phyloP scores from a whole-genome alignment of 2,329 filamentous ascomycete genomes.

The Penicillium sp. region DNA sequence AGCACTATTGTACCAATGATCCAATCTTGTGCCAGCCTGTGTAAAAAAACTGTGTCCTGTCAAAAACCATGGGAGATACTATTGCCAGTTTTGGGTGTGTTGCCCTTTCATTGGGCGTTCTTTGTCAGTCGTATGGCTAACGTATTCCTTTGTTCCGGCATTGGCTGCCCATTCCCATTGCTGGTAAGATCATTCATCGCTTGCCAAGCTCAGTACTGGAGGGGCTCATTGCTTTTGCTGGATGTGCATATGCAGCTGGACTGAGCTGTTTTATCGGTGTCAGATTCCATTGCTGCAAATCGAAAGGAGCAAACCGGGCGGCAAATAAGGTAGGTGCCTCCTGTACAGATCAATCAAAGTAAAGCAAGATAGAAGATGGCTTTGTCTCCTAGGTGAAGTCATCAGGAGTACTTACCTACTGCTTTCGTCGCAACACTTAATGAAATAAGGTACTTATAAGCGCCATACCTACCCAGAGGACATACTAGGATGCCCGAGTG shows the following conservation, averaged over 20 bases:
- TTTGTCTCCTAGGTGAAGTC: no score
- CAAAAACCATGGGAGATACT: conserved; percentile 41
- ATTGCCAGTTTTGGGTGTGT: conserved; percentile 28
- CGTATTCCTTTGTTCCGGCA: conserved; percentile 11
- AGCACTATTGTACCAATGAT: no score
- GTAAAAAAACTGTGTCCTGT: conserved; percentile 47
- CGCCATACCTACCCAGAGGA: background rate
- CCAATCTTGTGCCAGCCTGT: conserved; percentile 42
- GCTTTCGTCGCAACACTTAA: background rate
- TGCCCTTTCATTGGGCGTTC: background rate
- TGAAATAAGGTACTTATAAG: conserved; percentile 1
- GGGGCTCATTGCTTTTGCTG: conserved; percentile 25
- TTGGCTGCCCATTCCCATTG: conserved; percentile 28
- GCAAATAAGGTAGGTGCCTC: no score
- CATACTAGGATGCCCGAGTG: conserved; percentile 6
- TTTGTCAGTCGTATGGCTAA: conserved; percentile 3
- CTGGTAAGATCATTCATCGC: conserved; percentile 30
- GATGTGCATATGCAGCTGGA: conserved; percentile 16
- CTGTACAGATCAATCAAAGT: background rate
- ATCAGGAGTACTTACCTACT: no score
- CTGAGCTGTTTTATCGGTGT: conserved; percentile 14
- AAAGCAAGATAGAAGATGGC: background rate
- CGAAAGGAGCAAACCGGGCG: conserved; percentile 1
- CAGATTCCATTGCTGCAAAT: conserved; percentile 9
- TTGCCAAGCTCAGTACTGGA: conserved; percentile 28